Conservation (phyloP, 2,329 filamentous ascomycete species). For the Monilinia vaccinii-corymbosi region DNA sequence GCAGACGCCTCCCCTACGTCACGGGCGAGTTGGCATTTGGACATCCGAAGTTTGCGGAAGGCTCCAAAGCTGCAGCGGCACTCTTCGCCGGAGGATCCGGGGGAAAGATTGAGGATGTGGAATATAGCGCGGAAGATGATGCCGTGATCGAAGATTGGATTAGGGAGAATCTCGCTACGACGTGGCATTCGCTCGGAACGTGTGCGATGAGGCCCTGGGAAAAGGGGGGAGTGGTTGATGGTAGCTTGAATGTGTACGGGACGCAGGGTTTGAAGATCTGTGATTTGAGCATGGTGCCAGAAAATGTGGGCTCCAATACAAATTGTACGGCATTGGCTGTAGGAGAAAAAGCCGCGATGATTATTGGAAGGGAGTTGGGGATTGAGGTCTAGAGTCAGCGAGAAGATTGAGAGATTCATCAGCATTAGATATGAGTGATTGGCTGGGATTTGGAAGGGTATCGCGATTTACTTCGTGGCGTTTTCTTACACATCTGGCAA, state of each 20-base stretch:
- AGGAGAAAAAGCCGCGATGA: conserved; percentile 34
- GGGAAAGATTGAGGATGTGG: conserved; percentile 32
- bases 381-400: conserved; percentile 16
- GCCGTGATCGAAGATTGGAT: conserved; percentile 35
- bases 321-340: conserved; percentile 37
- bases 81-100: conserved; percentile 21
- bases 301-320: conserved; percentile 37
- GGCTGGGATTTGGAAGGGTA: neutral
- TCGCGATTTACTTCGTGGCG: neutral
- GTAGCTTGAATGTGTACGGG: conserved; percentile 33
- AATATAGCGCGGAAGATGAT: conserved; percentile 28
- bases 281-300: conserved; percentile 32
- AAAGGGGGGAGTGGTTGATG: conserved; percentile 33
- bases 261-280: conserved; percentile 34
- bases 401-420: neutral
- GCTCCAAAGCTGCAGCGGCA: conserved; percentile 31
- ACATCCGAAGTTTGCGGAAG: conserved; percentile 37
- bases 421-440: neutral
- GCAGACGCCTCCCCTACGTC: conserved; percentile 45
- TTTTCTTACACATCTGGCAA: neutral
- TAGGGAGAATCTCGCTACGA: conserved; percentile 33
- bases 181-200: conserved; percentile 35
- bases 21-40: conserved; percentile 35
- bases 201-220: conserved; percentile 32
- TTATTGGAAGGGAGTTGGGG: conserved; percentile 34